phyloP scores from a whole-genome alignment of 2,329 filamentous ascomycete species.

The Stagonosporopsis vannaccii region DNA sequence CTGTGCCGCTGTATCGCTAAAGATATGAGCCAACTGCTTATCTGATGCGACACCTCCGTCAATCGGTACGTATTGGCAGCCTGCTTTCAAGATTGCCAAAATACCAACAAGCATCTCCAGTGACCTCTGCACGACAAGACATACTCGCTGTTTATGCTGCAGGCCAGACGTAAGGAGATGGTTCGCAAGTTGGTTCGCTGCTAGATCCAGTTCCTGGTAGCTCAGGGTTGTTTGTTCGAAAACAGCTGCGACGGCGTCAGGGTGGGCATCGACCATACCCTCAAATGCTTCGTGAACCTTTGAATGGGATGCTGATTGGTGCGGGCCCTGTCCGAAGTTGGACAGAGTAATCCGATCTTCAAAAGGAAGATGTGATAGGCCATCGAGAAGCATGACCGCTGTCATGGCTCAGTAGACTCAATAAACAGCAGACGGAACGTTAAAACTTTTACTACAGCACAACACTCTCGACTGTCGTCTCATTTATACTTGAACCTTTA shows the following conservation, averaged over 20 bases:
- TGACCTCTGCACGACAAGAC: constrained; percentile 63
- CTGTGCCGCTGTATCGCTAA: constrained; percentile 55
- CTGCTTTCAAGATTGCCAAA: constrained; percentile 63
- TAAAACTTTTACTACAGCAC: no score
- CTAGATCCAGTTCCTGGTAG: constrained; percentile 24
- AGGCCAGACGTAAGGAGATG: constrained; percentile 35
- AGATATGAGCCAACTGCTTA: constrained; percentile 55
- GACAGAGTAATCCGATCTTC: constrained; percentile 31
- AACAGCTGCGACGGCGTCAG: constrained; percentile 33
- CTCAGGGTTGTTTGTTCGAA: constrained; percentile 21
- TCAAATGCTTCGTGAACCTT: constrained; percentile 41
- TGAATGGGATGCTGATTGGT: constrained; percentile 21
- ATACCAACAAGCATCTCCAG: constrained; percentile 66
- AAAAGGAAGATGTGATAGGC: constrained; percentile 24
- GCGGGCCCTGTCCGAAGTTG: constrained; percentile 35
- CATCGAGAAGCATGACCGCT: constrained; percentile 13
- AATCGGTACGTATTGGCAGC: constrained; percentile 67
- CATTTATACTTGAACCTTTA: constrained; percentile 1
- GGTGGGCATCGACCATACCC: constrained; percentile 30
- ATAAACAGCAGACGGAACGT: not conserved
- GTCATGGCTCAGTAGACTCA: not conserved
- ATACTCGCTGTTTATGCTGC: constrained; percentile 55
- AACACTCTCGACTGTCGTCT: not conserved
- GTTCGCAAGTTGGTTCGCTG: constrained; percentile 26
- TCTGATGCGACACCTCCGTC: constrained; percentile 58